A percentile compares a stretch with the other conserved stretches of the same genome.
phyloP scores from a whole-genome alignment of 257 asterid genomes.

The Plectranthus barbatus region DNA sequence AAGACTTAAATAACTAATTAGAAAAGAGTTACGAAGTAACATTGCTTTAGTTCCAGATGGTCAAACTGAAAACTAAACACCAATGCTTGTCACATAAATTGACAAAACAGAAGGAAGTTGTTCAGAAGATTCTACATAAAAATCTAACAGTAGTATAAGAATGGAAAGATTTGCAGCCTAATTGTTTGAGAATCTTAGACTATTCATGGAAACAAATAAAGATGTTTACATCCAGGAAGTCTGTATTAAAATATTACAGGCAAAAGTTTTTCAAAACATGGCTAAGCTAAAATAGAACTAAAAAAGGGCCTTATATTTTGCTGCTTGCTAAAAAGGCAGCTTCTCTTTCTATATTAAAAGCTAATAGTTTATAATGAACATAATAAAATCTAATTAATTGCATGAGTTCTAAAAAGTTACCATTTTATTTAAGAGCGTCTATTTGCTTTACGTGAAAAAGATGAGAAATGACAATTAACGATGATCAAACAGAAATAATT shows the following conservation, averaged over 20 bases:
- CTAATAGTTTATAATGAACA: neutral
- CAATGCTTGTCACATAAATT: no score
- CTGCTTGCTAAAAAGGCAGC: neutral
- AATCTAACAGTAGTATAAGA: no score
- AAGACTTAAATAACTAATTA: no score
- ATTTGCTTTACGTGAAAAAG: neutral
- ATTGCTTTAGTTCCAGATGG: no score
- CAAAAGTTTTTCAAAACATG: neutral
- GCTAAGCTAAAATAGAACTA: neutral
- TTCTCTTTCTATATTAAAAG: neutral
- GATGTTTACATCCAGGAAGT: neutral
- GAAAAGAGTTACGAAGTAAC: no score
- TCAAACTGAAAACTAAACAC: no score
- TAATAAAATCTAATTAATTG: neutral
- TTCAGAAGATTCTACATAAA: no score
- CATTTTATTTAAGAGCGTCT: neutral
- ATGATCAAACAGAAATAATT: conserved; percentile 5
- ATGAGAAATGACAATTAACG: neutral
- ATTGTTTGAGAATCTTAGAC: neutral
- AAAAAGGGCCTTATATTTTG: neutral
- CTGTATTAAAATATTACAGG: neutral
- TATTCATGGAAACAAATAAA: neutral
- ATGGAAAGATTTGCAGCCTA: no score
- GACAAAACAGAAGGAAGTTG: no score
- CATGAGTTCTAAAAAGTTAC: neutral